These are phyloP conservation scores for Pseudocercospora macadamiae DNA, from an alignment of 2,329 filamentous ascomycete species.

Conservation along the genomic window DNA sequence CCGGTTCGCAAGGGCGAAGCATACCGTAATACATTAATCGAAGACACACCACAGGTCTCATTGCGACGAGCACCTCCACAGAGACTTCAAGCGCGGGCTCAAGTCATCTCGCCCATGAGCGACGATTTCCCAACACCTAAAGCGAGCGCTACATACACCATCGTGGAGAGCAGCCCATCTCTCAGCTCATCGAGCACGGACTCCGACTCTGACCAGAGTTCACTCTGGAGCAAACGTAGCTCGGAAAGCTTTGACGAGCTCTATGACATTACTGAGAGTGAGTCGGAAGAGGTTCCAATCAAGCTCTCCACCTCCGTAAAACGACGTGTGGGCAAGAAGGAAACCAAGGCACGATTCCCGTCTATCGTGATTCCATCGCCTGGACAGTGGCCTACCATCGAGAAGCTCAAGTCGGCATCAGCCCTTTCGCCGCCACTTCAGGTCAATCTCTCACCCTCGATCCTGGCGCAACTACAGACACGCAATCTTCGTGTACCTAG, in stretches of 20 bases:
- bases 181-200: constrained; percentile 59
- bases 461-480: constrained; percentile 69
- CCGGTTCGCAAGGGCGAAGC: constrained; percentile 56
- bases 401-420: constrained; percentile 52
- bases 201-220: constrained; percentile 50
- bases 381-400: constrained; percentile 59
- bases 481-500: constrained; percentile 67
- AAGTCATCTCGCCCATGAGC: constrained; percentile 48
- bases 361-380: constrained; percentile 63
- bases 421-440: constrained; percentile 54
- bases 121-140: constrained; percentile 63
- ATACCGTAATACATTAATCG: constrained; percentile 67
- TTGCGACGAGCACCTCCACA: constrained; percentile 35
- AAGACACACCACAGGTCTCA: constrained; percentile 53
- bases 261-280: constrained; percentile 83
- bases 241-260: constrained; percentile 82
- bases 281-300: constrained; percentile 59
- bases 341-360: constrained; percentile 53
- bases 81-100: constrained; percentile 39
- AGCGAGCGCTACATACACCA: constrained; percentile 26
- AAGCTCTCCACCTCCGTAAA: constrained; percentile 57
- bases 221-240: constrained; percentile 64
- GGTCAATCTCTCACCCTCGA: constrained; percentile 43
- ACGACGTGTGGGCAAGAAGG: constrained; percentile 37
- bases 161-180: constrained; percentile 58